Conservation (phyloP, 371 early-diverging fungal species). For the Syncephalis plumigaleata region DNA sequence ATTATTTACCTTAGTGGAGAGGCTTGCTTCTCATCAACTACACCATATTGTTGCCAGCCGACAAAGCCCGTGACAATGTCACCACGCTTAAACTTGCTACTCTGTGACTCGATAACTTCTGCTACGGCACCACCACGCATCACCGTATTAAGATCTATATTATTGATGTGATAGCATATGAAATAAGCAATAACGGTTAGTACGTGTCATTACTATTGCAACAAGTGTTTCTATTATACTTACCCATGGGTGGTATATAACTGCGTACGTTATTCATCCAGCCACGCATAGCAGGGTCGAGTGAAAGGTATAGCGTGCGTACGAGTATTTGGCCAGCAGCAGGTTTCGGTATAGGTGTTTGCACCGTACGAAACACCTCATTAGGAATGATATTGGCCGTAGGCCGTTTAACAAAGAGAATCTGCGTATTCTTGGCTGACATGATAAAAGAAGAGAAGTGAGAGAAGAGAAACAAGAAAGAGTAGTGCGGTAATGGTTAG, state of each 20-base stretch:
- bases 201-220: too few species aligned
- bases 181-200: too few species aligned
- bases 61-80: conserved; percentile 20
- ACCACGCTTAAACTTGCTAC: conserved; percentile 20
- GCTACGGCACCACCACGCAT: conserved; percentile 24
- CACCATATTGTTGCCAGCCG: conserved; percentile 28
- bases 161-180: too few species aligned
- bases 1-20: conserved; percentile 19
- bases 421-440: conserved; percentile 2
- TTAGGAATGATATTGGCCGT: background rate
- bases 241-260: conserved; percentile 17
- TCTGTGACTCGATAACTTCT: conserved; percentile 25
- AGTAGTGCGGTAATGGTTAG: too few species aligned
- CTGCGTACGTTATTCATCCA: conserved; percentile 20
- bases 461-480: too few species aligned
- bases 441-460: too few species aligned
- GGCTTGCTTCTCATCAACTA: conserved; percentile 15
- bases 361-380: conserved; percentile 4
- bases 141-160: conserved; percentile 26
- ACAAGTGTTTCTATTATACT: too few species aligned
- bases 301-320: conserved; percentile 25
- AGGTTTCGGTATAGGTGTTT: background rate
- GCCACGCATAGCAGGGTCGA: conserved; percentile 28
- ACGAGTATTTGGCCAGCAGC: conserved; percentile 20
- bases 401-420: conserved; percentile 6